Conservation (phyloP, 2,329 filamentous ascomycete species). For the Byssochlamys sp. region DNA sequence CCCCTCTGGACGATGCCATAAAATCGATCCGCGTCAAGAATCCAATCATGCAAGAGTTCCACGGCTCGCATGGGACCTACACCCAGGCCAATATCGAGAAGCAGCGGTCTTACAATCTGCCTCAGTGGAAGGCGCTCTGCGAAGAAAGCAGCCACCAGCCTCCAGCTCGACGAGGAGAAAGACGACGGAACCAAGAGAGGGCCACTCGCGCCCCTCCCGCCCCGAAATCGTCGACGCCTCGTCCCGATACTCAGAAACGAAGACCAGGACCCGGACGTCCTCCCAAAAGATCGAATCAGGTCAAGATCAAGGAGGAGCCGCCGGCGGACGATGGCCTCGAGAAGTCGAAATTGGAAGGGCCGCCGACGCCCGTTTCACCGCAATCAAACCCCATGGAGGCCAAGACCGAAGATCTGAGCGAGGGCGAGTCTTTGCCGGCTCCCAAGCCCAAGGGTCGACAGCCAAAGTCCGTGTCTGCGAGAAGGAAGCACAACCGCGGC, state of each 20-base stretch:
- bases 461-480: conserved; percentile 67
- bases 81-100: conserved; percentile 96
- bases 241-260: conserved; percentile 39
- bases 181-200: conserved; percentile 42
- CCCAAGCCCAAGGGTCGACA: conserved; percentile 46
- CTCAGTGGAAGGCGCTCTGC: conserved; percentile 88
- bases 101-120: conserved; percentile 88
- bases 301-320: conserved; percentile 31
- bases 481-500: conserved; percentile 73
- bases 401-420: conserved; percentile 47
- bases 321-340: conserved; percentile 25
- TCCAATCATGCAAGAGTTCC: conserved; percentile 96
- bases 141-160: conserved; percentile 94
- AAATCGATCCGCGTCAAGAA: conserved; percentile 91
- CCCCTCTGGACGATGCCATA: conserved; percentile 69
- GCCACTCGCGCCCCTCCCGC: conserved; percentile 28
- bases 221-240: conserved; percentile 23
- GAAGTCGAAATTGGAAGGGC: conserved; percentile 35
- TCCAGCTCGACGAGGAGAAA: conserved; percentile 69
- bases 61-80: conserved; percentile 88
- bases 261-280: conserved; percentile 28
- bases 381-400: conserved; percentile 42
- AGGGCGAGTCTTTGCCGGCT: conserved; percentile 33
- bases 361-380: conserved; percentile 47
- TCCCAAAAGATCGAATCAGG: conserved; percentile 28